These are phyloP conservation scores for Cladosporium sp. DNA, from an alignment of 2,329 filamentous ascomycete genomes.

Conservation along the genomic window DNA sequence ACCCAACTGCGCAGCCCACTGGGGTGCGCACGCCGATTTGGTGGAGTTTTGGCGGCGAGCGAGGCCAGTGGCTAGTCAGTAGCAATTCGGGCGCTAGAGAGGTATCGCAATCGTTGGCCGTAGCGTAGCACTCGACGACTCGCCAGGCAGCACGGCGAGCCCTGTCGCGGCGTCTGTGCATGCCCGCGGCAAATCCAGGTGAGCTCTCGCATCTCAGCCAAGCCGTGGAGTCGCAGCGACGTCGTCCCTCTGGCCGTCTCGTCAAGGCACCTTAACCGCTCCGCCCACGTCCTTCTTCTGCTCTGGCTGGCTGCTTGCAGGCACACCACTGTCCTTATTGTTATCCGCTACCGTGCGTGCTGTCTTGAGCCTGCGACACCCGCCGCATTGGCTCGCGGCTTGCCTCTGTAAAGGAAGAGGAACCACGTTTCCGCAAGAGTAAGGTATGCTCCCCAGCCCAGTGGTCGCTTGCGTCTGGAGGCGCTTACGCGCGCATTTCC, in stretches of 20 bases:
- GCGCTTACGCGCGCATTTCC: conserved; percentile 3
- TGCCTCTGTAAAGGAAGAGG: conserved; percentile 2
- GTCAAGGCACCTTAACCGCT: background rate
- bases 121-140: conserved; percentile 6
- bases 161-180: background rate
- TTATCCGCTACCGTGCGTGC: background rate
- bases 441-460: conserved; percentile 2
- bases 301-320: conserved; percentile 1
- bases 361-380: background rate
- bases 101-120: conserved; percentile 9
- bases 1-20: background rate
- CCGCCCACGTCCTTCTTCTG: background rate
- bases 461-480: background rate
- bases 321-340: conserved; percentile 12
- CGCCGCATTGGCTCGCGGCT: conserved; percentile 10
- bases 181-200: conserved; percentile 1
- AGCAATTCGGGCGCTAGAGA: conserved; percentile 3
- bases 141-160: background rate
- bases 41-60: background rate
- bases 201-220: conserved; percentile 10
- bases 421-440: conserved; percentile 11
- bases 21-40: background rate
- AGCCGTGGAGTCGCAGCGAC: conserved; percentile 10
- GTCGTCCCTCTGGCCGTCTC: conserved; percentile 2
- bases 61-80: conserved; percentile 1